Percentiles rank a stretch among this genome's conserved stretches.
phyloP scores from a whole-genome alignment of 495 filamentous ascomycete species.

The Neurospora sublineolata region DNA sequence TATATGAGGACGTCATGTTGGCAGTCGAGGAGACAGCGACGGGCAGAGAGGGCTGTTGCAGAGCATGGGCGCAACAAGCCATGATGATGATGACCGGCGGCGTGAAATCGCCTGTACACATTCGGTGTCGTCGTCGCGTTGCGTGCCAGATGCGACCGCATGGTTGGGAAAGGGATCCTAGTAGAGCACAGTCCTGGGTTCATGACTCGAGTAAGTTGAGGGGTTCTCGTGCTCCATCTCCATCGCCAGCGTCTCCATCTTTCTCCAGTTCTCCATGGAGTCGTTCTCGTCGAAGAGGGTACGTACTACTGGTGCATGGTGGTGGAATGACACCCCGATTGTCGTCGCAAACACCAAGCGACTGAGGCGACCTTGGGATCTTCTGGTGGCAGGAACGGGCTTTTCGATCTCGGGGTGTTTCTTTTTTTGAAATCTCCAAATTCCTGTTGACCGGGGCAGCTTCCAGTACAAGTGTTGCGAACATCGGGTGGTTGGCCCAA shows the following conservation, averaged over 20 bases:
- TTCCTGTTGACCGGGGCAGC: not conserved
- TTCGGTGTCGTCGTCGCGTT: constrained; percentile 12
- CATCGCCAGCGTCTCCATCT: not conserved
- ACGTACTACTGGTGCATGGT: not conserved
- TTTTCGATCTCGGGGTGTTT: not conserved
- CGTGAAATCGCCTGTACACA: constrained; percentile 59
- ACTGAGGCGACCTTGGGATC: not conserved
- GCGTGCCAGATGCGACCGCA: constrained; percentile 77
- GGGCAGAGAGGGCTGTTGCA: constrained; percentile 5
- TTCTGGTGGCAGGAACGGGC: not conserved
- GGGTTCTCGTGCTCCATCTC: not conserved
- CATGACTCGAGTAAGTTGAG: not conserved
- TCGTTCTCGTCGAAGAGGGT: not conserved
- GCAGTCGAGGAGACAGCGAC: constrained; percentile 9
- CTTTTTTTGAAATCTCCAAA: not conserved
- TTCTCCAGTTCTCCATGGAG: not conserved
- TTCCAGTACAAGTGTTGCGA: not conserved
- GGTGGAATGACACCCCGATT: not conserved
- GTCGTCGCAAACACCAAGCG: not conserved
- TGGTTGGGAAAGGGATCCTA: constrained; percentile 31
- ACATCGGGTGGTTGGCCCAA: not conserved
- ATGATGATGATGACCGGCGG: constrained; percentile 36
- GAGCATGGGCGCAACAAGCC: constrained; percentile 34
- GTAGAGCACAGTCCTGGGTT: constrained; percentile 8
- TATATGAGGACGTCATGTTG: constrained; percentile 5